A percentile compares a stretch with the other conserved stretches of the same genome.
These are phyloP conservation scores for Tephrocybe sp. DNA, from an alignment of 768 basidiomycete species.

Conservation along the genomic window DNA sequence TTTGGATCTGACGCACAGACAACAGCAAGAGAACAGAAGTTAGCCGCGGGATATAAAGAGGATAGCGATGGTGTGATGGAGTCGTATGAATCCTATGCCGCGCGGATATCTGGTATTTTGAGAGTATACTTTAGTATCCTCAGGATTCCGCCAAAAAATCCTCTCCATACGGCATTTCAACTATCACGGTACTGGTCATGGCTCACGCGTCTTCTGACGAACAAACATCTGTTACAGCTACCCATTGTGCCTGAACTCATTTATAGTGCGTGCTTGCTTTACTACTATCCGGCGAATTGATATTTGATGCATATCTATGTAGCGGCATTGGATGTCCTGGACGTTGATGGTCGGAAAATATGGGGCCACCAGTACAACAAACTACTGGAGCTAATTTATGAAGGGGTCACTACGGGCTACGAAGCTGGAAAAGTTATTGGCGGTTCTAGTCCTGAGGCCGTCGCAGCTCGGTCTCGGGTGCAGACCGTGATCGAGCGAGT, in stretches of 20 bases:
- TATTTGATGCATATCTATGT: constrained; percentile 13
- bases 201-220: constrained; percentile 61
- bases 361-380: constrained; percentile 86
- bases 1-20: constrained; percentile 46
- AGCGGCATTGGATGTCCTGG: constrained; percentile 77
- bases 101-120: constrained; percentile 75
- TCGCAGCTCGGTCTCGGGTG: constrained; percentile 61
- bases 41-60: constrained; percentile 60
- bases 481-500: constrained; percentile 69
- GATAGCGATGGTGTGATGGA: constrained; percentile 49
- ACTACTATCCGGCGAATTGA: constrained; percentile 2
- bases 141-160: constrained; percentile 38
- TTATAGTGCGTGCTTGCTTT: constrained; percentile 50
- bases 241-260: constrained; percentile 66
- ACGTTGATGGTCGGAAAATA: constrained; percentile 53
- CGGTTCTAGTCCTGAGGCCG: constrained; percentile 59
- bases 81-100: constrained; percentile 56
- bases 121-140: constrained; percentile 85
- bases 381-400: constrained; percentile 63
- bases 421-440: constrained; percentile 52
- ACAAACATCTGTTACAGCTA: constrained; percentile 51
- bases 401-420: constrained; percentile 58
- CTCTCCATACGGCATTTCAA: constrained; percentile 56
- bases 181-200: constrained; percentile 70
- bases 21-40: constrained; percentile 34